phyloP scores from a whole-genome alignment of 257 asterid genomes.

The Solanum habrochaites region DNA sequence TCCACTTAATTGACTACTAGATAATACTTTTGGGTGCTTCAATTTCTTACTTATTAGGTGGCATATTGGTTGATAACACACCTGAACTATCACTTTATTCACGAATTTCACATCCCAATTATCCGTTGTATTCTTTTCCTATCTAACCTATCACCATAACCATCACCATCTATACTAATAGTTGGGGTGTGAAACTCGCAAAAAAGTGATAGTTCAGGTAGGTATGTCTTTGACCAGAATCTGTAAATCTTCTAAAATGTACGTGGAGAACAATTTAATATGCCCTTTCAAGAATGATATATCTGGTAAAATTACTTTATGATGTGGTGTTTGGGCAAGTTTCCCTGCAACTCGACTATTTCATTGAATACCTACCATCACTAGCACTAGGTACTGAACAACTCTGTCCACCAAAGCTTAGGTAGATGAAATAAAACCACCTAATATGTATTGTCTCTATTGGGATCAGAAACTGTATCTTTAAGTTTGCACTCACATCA shows the following conservation, averaged over 20 bases:
- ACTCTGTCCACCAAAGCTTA: neutral
- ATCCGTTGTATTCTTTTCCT: neutral
- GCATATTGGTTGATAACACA: neutral
- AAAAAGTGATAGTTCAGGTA: neutral
- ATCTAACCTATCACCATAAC: neutral
- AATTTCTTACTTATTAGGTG: neutral
- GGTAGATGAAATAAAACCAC: neutral
- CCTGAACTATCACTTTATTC: neutral
- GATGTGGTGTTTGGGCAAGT: neutral
- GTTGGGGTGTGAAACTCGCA: neutral
- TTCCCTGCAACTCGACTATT: neutral
- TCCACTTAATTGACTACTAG: neutral
- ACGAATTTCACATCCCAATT: neutral
- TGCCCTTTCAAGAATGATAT: neutral
- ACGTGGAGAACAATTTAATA: neutral
- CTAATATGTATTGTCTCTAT: neutral
- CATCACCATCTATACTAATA: neutral
- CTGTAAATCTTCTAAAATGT: neutral
- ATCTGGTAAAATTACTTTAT: neutral
- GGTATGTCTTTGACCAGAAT: neutral
- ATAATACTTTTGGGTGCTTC: neutral
- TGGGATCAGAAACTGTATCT: neutral
- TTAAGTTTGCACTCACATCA: neutral
- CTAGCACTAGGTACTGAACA: neutral
- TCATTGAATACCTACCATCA: neutral